Evolutionary conservation across 2,329 filamentous ascomycete genomes (phyloP), one percentile per base, ranked within the genome.

Genomic region (Penicillium digitatum): DNA sequence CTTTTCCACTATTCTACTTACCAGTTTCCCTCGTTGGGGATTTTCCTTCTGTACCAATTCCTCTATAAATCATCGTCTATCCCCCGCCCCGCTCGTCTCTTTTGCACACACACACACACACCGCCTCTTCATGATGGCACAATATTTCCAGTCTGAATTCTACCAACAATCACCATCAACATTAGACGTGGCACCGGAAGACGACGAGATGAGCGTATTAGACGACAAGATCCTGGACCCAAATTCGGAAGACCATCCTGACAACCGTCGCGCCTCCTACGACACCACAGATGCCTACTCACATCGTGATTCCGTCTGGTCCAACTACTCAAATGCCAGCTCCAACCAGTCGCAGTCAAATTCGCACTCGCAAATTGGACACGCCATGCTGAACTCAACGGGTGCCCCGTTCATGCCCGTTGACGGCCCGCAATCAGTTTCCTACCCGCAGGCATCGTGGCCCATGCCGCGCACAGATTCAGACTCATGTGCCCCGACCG

Each of bases 401-500:
- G 79, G 74, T 69, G 77, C 78, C 75, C 84, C 84, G 47, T 92
- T 88, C 76, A 81, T 86, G 76, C 83, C 84, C 56, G 78, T 87
- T 58, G 78, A 79, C 24, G 70, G 77, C 37, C 72, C 76, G 55
- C 78, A 79, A 59, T 72, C 46, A 22, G 4, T 45, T 12, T 51
- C 75, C 58, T 67, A 67, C 55, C 56, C 66, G 12, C 64, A 74
- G 54, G 79, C 81, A 62, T 69, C 78, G 58, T 92, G 88, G 88
- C 78, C 84, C 47, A 80, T 86, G 70, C 81, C 84, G 7, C 60
- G 62, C 63, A 81, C 81, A 48, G 79, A 78, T 64, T 88, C 88
- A 26, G 87, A 85, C 49, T 83, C 89, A 59, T 87, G 85, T 72
- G 93, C 89, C 7, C 87, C 88, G 16, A 84, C 90, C 58, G 85